These are phyloP conservation scores for Phylloporus arenicola DNA, from an alignment of 768 basidiomycete genomes.

Conservation along the genomic window DNA sequence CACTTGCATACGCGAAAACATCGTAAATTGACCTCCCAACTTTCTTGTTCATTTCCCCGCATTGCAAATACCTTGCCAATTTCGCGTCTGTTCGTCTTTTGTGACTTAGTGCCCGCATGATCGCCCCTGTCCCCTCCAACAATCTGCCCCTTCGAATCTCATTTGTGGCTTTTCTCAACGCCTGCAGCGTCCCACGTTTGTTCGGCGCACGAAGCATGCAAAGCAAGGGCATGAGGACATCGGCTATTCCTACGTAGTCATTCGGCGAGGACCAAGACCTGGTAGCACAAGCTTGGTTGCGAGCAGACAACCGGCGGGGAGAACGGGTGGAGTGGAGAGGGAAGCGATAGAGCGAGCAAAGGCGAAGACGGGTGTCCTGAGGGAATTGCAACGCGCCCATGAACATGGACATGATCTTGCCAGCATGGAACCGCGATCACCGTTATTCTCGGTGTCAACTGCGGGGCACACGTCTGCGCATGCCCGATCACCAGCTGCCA, in stretches of 20 bases:
- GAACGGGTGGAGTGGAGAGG: constrained; percentile 28
- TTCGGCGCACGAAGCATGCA: constrained; percentile 85
- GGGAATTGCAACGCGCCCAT: constrained; percentile 22
- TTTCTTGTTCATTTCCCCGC: constrained; percentile 8
- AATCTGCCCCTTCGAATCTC: constrained; percentile 45
- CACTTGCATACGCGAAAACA: background rate
- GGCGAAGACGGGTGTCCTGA: constrained; percentile 13
- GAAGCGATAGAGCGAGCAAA: constrained; percentile 27
- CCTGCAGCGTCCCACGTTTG: constrained; percentile 78
- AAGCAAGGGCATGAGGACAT: constrained; percentile 80
- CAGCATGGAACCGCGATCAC: constrained; percentile 24
- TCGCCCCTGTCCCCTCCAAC: constrained; percentile 69
- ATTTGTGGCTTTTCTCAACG: constrained; percentile 86
- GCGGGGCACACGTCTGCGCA: constrained; percentile 6
- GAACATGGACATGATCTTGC: constrained; percentile 15
- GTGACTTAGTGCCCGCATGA: constrained; percentile 83
- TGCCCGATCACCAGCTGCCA: constrained; percentile 12
- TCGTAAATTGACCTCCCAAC: background rate
- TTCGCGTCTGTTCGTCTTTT: background rate
- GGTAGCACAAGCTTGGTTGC: constrained; percentile 6
- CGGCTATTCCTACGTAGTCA: constrained; percentile 85
- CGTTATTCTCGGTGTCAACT: constrained; percentile 14
- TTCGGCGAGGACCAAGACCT: constrained; percentile 76
- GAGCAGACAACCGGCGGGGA: constrained; percentile 15
- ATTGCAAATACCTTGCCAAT: constrained; percentile 11